Evolutionary conservation across 2,329 filamentous ascomycete genomes (phyloP), one percentile per base, ranked within the genome.

Genomic region (Diplodia scrobiculata): DNA sequence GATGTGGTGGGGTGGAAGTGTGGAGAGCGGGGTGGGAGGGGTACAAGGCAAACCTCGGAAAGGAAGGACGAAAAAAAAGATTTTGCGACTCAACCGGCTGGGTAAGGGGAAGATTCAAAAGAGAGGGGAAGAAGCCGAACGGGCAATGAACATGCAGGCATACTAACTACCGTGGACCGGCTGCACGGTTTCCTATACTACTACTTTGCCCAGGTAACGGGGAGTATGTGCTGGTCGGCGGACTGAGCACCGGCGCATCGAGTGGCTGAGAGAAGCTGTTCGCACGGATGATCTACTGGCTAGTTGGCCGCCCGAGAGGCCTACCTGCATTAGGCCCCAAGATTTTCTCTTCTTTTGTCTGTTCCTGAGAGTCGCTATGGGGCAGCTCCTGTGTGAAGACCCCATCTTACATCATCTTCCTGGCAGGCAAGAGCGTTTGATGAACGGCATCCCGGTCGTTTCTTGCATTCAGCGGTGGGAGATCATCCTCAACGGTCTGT

Each of bases 281-380:
- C 38, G 38, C 3, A 45, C 36, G 25, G 45, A 50, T 25, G 58
- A 62, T 62, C 58, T 50, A 25, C 45, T 32, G 45, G 27, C 36
- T 21, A 50, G 41, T 27, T 62, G 58, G 58, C 41, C 48, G 41
- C 41, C 45, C 58, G 45, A 36, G 58, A 13, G n/a, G 32, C 11
- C n/a, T 48, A 14, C 58, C 10, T 62, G 58, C 58, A 50, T 62
- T 62, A 50, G 58, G 29, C n/a, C 45, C 58, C 41, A 34, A 2
- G 45, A 34, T 41, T 62, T 50, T 21, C 25, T 36, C 58, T 36
- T 50, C 41, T 62, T 34, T 50, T 45, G n/a, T 62, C 25, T 34
- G n/a, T 17, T 45, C 38, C 55, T 10, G 27, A 62, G 45, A 50
- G 58, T 50, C 58, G 45, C 25, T 60, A 38, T 60, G 55, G 55